These are phyloP conservation scores for Aegilops sharonensis DNA, from an alignment of 176 grass and related monocot genomes.

Conservation along the genomic window DNA sequence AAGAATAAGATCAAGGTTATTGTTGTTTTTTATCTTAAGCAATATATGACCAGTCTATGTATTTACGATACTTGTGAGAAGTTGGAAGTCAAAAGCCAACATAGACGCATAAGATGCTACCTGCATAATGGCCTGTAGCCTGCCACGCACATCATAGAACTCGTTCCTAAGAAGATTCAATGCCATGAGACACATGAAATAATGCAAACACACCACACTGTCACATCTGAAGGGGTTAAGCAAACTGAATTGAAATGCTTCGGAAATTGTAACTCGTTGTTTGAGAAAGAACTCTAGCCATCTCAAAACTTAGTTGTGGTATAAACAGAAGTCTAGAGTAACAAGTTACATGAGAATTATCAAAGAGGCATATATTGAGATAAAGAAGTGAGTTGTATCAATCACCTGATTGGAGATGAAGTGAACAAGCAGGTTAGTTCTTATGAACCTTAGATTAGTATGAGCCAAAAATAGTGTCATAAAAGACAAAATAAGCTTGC, in stretches of 20 bases:
- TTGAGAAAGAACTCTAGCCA: slow-evolving; percentile 1
- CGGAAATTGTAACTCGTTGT: neutral
- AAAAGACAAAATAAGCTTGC: neutral
- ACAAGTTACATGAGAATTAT: neutral
- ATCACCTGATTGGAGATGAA: neutral
- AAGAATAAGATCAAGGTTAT: neutral
- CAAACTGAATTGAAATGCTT: too few species aligned
- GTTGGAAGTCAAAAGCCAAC: slow-evolving; percentile 3
- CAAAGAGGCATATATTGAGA: neutral
- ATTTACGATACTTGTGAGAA: neutral
- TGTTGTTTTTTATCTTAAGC: neutral
- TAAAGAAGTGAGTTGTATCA: neutral
- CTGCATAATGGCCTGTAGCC: slow-evolving; percentile 78
- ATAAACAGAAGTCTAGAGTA: slow-evolving; percentile 1
- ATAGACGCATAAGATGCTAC: slow-evolving; percentile 30
- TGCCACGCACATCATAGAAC: slow-evolving; percentile 57
- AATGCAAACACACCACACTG: too few species aligned
- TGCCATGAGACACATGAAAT: slow-evolving; percentile 54
- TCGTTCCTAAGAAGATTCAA: slow-evolving; percentile 59
- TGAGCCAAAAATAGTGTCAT: neutral
- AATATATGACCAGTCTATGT: neutral
- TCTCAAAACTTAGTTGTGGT: neutral
- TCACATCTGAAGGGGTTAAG: too few species aligned
- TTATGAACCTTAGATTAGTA: neutral
- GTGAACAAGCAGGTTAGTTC: neutral